phyloP scores from a whole-genome alignment of 768 basidiomycete species.

The Boletus pseudopeckii region DNA sequence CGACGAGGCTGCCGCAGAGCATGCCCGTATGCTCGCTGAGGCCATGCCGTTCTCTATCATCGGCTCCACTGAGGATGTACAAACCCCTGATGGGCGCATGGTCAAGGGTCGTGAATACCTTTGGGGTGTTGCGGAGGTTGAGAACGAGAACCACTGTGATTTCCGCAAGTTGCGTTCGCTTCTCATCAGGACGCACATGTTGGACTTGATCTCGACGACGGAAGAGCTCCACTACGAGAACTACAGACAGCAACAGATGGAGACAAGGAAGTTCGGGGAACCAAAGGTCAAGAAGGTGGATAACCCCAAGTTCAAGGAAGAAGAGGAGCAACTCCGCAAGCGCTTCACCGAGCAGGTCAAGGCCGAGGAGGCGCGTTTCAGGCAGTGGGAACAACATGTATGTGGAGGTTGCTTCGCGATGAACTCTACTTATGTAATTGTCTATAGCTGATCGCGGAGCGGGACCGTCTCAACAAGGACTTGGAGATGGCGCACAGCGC shows the following conservation, averaged over 20 bases:
- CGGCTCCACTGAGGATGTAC: constrained; percentile 92
- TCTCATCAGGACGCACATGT: constrained; percentile 96
- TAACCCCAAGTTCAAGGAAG: constrained; percentile 99
- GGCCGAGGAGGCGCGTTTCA: constrained; percentile 93
- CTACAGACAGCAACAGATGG: constrained; percentile 98
- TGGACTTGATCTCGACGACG: constrained; percentile 93
- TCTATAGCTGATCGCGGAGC: constrained; percentile 89
- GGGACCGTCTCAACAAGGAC: constrained; percentile 98
- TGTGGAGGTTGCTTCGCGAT: constrained; percentile 25
- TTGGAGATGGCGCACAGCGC: constrained; percentile 88
- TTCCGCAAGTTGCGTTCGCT: constrained; percentile 97
- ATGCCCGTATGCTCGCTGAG: constrained; percentile 79
- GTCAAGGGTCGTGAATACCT: constrained; percentile 99
- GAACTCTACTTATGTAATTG: constrained; percentile 14
- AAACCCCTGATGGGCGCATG: constrained; percentile 81
- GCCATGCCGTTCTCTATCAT: constrained; percentile 99
- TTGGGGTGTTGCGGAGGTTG: constrained; percentile 99
- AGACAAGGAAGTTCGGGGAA: constrained; percentile 98
- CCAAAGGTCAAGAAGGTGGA: constrained; percentile 98
- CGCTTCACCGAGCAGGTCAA: constrained; percentile 99
- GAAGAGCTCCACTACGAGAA: constrained; percentile 97
- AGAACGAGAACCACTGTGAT: constrained; percentile 99
- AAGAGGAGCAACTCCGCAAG: constrained; percentile 94
- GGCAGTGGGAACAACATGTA: constrained; percentile 99
- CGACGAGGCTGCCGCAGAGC: constrained; percentile 81